phyloP scores from a whole-genome alignment of 2,329 filamentous ascomycete genomes.

The Clonostachys rosea region DNA sequence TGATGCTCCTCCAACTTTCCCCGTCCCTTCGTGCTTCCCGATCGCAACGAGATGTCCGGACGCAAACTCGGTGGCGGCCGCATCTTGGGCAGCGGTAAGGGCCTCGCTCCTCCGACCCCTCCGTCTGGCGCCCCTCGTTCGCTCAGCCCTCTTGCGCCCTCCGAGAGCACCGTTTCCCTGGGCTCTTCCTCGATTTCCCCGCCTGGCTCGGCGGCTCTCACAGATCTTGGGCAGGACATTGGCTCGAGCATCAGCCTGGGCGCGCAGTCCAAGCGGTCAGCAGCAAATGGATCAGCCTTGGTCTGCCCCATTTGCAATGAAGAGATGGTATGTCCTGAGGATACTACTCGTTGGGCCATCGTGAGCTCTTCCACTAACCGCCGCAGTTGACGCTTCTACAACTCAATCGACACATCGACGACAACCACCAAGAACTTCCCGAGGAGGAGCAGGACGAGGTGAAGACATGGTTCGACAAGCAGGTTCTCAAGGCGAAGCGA shows the following conservation, averaged over 20 bases:
- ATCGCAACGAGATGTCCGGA: constrained; percentile 57
- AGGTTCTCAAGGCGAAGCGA: constrained; percentile 87
- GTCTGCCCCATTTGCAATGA: constrained; percentile 98
- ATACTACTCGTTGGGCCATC: neutral
- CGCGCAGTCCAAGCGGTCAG: constrained; percentile 45
- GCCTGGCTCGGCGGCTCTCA: constrained; percentile 52
- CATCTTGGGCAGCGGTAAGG: constrained; percentile 82
- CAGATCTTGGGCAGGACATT: constrained; percentile 72
- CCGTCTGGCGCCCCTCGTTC: constrained; percentile 28
- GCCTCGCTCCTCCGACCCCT: constrained; percentile 62
- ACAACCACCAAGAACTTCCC: constrained; percentile 84
- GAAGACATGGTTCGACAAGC: constrained; percentile 94
- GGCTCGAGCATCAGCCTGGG: constrained; percentile 73
- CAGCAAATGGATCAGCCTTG: constrained; percentile 53
- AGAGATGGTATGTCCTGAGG: constrained; percentile 70
- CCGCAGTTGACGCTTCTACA: constrained; percentile 81
- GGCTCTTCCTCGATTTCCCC: constrained; percentile 68
- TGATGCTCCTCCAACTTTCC: too few relatives aligned
- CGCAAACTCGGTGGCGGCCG: constrained; percentile 89
- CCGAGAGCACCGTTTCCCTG: constrained; percentile 72
- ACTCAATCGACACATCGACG: constrained; percentile 81
- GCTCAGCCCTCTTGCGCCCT: constrained; percentile 46
- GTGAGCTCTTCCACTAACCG: neutral
- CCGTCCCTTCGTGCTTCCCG: too few relatives aligned
- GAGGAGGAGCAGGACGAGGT: constrained; percentile 89